phyloP scores from a whole-genome alignment of 2,329 filamentous ascomycete species.

The Monosporascus ibericus region DNA sequence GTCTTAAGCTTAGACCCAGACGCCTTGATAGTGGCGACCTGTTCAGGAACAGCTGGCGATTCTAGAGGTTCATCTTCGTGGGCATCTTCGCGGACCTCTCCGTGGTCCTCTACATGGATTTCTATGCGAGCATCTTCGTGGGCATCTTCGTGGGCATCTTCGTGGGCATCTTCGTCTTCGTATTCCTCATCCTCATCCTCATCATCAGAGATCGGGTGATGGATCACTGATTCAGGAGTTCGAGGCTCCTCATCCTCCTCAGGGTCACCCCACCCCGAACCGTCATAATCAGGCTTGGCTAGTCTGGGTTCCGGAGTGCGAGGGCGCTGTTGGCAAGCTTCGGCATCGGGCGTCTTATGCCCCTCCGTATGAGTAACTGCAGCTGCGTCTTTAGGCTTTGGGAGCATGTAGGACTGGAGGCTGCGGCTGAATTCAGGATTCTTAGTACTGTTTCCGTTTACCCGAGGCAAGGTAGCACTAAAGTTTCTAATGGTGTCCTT shows the following conservation, averaged over 20 bases:
- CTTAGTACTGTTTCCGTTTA: constrained; percentile 26
- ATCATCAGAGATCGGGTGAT: constrained; percentile 56
- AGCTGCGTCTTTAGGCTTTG: constrained; percentile 32
- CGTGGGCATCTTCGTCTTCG: constrained; percentile 20
- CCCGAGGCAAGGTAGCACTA: constrained; percentile 32
- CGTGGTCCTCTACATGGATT: too few species aligned
- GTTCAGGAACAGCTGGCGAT: constrained; percentile 68
- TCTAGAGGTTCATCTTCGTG: constrained; percentile 32
- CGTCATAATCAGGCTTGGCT: constrained; percentile 58
- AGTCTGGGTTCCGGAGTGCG: constrained; percentile 43
- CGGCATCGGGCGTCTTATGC: constrained; percentile 30
- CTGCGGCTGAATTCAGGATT: constrained; percentile 35
- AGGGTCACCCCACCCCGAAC: constrained; percentile 47
- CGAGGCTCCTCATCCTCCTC: constrained; percentile 54
- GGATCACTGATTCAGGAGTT: constrained; percentile 87
- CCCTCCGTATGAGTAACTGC: constrained; percentile 25
- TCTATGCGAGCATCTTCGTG: too few species aligned
- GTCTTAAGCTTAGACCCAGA: constrained; percentile 84
- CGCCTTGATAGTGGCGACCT: constrained; percentile 76
- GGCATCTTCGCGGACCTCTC: constrained; percentile 1
- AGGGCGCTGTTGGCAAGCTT: constrained; percentile 34
- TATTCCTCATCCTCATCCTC: constrained; percentile 33
- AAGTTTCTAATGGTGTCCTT: constrained; percentile 24
- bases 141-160: too few species aligned
- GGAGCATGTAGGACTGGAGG: constrained; percentile 41